phyloP scores from a whole-genome alignment of 78 protist species.

The Protostelium mycophagum region DNA sequence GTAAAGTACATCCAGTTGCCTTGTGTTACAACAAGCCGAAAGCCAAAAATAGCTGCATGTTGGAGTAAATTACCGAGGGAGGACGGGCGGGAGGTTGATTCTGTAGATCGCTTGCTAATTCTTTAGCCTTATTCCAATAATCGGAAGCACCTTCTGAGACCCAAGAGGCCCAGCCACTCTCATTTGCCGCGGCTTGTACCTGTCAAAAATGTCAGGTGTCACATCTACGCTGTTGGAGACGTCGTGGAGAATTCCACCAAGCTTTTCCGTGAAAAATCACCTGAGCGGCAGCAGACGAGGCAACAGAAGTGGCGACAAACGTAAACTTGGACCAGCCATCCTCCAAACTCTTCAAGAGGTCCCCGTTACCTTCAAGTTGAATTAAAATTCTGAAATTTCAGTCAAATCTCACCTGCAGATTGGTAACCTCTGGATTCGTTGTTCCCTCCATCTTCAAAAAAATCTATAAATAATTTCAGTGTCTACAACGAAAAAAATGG shows the following conservation, averaged over 20 bases:
- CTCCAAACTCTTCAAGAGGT: background rate
- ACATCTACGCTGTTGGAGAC: background rate
- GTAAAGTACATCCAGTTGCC: background rate
- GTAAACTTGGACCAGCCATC: background rate
- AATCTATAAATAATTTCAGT: background rate
- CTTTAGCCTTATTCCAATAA: background rate
- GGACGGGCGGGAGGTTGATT: background rate
- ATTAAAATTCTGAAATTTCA: too few species aligned
- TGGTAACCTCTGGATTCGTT: background rate
- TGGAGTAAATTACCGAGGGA: background rate
- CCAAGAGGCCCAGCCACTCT: background rate
- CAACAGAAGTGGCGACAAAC: background rate
- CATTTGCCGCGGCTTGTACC: background rate
- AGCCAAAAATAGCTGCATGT: too few species aligned
- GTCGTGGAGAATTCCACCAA: too few species aligned
- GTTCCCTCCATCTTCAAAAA: background rate
- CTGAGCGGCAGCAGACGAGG: background rate
- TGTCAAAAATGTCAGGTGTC: background rate
- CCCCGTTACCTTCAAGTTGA: background rate
- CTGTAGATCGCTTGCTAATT: background rate
- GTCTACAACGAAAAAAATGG: too few species aligned
- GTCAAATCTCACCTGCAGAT: too few species aligned
- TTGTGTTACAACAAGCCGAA: background rate
- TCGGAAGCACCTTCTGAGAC: background rate
- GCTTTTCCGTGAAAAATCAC: too few species aligned